Percentiles rank a stretch among this genome's conserved stretches.
phyloP scores from a whole-genome alignment of 108 stramenopile species.

The Heterococcus sp. region DNA sequence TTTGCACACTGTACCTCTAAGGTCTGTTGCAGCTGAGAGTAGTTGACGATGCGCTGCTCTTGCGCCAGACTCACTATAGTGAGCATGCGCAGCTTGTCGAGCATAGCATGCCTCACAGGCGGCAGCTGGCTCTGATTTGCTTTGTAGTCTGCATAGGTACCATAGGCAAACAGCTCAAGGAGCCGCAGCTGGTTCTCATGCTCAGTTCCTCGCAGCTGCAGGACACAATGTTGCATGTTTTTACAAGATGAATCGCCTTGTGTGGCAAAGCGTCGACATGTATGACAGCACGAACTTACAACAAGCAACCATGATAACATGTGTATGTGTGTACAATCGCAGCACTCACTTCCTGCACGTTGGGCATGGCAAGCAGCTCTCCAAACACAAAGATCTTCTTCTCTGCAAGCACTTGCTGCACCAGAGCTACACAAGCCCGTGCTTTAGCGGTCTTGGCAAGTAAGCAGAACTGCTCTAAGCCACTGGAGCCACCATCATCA shows the following conservation, averaged over 20 bases:
- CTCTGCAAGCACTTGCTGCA: constrained; percentile 54
- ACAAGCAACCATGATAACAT: too few species aligned
- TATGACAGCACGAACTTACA: too few species aligned
- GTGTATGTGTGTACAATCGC: too few species aligned
- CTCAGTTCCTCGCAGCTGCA: constrained; percentile 44
- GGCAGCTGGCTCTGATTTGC: constrained; percentile 8
- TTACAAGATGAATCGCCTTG: too few species aligned
- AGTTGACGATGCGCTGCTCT: constrained; percentile 18
- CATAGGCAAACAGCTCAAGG: constrained; percentile 59
- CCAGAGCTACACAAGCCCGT: constrained; percentile 53
- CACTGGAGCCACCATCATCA: too few species aligned
- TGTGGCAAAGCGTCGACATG: too few species aligned
- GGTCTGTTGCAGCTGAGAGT: too few species aligned
- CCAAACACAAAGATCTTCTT: constrained; percentile 57
- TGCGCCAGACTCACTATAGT: constrained; percentile 54
- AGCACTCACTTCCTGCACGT: constrained; percentile 53
- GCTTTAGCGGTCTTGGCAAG: constrained; percentile 54
- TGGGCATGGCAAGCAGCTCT: constrained; percentile 55
- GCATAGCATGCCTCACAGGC: too few species aligned
- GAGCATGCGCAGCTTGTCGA: constrained; percentile 49
- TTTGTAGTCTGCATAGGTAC: constrained; percentile 52
- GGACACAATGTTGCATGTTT: too few species aligned
- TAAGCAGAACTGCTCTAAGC: constrained; percentile 57
- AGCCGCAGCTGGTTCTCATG: constrained; percentile 44
- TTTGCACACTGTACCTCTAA: too few species aligned